Conservation (phyloP, 2,329 filamentous ascomycete genomes). For the Diaporthe sp. region DNA sequence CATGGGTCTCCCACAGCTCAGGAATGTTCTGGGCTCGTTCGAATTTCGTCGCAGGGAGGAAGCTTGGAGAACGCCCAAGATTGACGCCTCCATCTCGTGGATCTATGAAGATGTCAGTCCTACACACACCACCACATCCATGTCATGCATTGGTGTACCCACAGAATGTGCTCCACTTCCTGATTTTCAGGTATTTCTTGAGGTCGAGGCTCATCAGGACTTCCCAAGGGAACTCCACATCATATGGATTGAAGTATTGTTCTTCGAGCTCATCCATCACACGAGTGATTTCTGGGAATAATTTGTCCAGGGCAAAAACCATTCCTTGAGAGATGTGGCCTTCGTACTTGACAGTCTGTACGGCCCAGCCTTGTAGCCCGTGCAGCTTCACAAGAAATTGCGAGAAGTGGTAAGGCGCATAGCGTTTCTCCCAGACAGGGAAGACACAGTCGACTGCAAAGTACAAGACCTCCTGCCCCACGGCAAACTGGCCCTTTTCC, state of each 20-base stretch:
- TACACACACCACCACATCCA: neutral
- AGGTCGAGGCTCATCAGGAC: neutral
- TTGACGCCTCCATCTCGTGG: neutral
- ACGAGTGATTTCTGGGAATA: neutral
- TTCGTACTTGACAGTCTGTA: neutral
- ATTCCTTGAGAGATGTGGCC: conserved; percentile 13
- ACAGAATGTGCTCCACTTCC: neutral
- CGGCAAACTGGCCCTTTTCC: neutral
- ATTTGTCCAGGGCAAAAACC: neutral
- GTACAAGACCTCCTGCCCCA: neutral
- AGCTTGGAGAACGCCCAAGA: neutral
- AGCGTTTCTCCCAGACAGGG: neutral
- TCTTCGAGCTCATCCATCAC: neutral
- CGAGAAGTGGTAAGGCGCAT: neutral
- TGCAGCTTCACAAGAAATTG: neutral
- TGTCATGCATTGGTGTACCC: neutral
- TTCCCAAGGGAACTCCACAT: too few species aligned
- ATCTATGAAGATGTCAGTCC: neutral
- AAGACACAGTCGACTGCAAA: neutral
- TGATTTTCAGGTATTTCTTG: neutral
- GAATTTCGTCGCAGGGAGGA: neutral
- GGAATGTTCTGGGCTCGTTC: neutral
- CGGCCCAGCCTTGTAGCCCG: neutral
- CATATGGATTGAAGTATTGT: too few species aligned
- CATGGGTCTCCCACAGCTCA: neutral